Percentiles rank a stretch among this genome's conserved stretches.
These are phyloP conservation scores for Pontederia paniculata DNA, from an alignment of 176 grass and related monocot genomes.

Conservation along the genomic window DNA sequence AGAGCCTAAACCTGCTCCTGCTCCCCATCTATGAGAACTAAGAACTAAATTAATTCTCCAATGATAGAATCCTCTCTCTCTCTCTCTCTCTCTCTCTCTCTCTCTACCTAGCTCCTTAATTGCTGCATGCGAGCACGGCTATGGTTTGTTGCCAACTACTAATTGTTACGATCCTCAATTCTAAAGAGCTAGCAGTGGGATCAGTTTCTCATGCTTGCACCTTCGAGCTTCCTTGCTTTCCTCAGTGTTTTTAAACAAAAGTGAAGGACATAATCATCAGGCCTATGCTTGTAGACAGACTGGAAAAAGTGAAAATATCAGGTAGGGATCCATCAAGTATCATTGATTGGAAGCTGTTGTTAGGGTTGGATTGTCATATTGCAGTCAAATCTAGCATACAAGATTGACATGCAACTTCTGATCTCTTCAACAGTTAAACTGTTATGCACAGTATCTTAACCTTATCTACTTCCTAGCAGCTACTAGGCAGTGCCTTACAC, in stretches of 20 bases:
- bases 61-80: background rate
- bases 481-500: too few relatives aligned
- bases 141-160: too few relatives aligned
- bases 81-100: background rate
- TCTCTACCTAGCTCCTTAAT: too few relatives aligned
- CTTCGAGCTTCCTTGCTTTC: background rate
- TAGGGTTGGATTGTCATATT: background rate
- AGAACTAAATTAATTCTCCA: background rate
- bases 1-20: background rate
- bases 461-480: too few relatives aligned
- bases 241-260: background rate
- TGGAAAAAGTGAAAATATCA: slow-evolving; percentile 2
- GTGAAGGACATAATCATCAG: background rate
- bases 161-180: background rate
- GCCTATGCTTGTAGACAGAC: background rate
- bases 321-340: background rate
- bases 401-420: too few relatives aligned
- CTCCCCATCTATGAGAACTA: background rate
- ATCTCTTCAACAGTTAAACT: too few relatives aligned
- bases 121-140: too few relatives aligned
- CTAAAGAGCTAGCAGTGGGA: background rate
- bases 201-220: background rate
- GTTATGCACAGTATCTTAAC: too few relatives aligned
- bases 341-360: slow-evolving; percentile 1
- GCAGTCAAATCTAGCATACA: background rate